Evolutionary conservation across 2,329 filamentous ascomycete genomes (phyloP).

Genomic region (Colletotrichum spaethianum): DNA sequence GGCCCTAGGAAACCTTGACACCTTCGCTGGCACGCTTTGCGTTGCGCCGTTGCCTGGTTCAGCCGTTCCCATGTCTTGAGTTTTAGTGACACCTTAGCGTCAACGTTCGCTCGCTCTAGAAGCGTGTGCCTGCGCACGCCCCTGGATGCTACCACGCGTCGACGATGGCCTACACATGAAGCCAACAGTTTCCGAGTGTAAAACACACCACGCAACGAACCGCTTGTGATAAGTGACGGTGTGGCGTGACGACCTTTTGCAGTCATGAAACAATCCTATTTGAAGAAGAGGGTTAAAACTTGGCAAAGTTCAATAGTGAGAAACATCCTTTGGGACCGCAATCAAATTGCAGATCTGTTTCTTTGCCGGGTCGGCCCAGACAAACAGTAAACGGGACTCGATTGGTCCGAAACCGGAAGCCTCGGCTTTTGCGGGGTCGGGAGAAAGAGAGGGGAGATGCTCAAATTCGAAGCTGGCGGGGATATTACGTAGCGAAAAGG

Average conservation of each 20-base stretch:
- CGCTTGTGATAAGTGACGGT: not conserved
- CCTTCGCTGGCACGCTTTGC: not conserved
- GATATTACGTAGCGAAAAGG: not conserved
- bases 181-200: too few species aligned
- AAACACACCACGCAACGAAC: not conserved
- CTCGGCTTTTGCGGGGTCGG: not conserved
- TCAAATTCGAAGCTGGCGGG: not conserved
- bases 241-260: too few species aligned
- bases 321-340: not conserved
- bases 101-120: not conserved
- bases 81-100: not conserved
- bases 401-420: not conserved
- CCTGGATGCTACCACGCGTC: not conserved
- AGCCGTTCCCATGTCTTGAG: not conserved
- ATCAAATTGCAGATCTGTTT: slow-evolving; percentile 1
- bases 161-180: not conserved
- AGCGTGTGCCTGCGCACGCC: not conserved
- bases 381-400: not conserved
- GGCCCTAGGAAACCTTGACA: not conserved
- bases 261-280: not conserved
- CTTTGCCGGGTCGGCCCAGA: not conserved
- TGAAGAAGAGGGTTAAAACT: not conserved
- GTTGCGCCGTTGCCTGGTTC: not conserved
- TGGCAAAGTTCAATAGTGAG: not conserved
- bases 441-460: not conserved